Evolutionary conservation across 176 grass and related monocot species (phyloP), one percentile per base, ranked within the genome.

Genomic region (Elaeis guineensis): DNA sequence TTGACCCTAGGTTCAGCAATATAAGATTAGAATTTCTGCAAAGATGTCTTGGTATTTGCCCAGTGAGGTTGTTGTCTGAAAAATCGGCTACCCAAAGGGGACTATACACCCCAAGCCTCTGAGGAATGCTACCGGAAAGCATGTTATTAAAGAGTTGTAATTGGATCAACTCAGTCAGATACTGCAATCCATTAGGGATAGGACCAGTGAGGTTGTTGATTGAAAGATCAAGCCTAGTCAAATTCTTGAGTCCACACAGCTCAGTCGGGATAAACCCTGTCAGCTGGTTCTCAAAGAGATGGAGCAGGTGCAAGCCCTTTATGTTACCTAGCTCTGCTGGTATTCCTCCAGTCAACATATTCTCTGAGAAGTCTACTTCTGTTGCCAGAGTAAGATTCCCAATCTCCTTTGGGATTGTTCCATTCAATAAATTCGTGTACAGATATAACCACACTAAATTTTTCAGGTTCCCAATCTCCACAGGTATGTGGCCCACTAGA

Each of bases 311-410:
- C 63, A 99, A 78, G 17, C 74, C 67, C 76, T 79, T 76, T 30
- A 93, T 83, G 39, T 79, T 83, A 16, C 84, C 82, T 15, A 99
- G 74, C 23, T 99, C 79, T 51, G 69, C 80, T 29, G 94, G 94
- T 78, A 99, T 77, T 20, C 21, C 79, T 58, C 94, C 88, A 20
- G 74, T 92, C 59, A 99, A 85, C 19, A 25, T 32, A 79, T 99
- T 99, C 70, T 99, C 94, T 59, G 94, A 99, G 63, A 99, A 99
- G 65, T 99, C 94, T 62, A 99, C 76, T 81, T 99, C 88, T 51
- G 17, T 51, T 6, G 77, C 88, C 32, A 52, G 19, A 70, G 74
- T 74, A 73, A 99, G 82, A 25, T 86, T 83, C 25, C 79, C 94
- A 72, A 99, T 81, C 52, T 77, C 82, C 66, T 55, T 68, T n/a